Evolutionary conservation across 169 alveolate species (phyloP).

Genomic region (Plasmodium vivax): DNA sequence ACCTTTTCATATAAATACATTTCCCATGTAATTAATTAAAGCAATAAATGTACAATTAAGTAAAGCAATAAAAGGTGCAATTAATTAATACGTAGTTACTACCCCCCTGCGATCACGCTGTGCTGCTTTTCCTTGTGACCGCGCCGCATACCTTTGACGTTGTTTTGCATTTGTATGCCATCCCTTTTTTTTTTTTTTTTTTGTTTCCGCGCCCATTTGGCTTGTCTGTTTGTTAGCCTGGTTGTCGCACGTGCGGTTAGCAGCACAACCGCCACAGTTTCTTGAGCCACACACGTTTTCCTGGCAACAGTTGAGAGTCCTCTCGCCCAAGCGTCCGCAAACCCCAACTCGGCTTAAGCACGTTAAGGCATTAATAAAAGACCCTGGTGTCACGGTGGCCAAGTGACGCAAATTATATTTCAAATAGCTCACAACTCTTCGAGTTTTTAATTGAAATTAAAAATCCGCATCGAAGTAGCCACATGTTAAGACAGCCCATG

Average conservation of each 20-base stretch:
- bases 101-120: not conserved
- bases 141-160: not conserved
- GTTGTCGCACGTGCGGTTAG: not conserved
- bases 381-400: not conserved
- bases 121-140: not conserved
- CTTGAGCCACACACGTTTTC: not conserved
- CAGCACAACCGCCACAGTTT: not conserved
- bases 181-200: not conserved
- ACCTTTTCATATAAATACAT: not conserved
- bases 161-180: not conserved
- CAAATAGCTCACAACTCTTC: not conserved
- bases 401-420: not conserved
- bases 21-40: not conserved
- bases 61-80: not conserved
- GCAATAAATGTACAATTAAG: not conserved
- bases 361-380: not conserved
- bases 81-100: not conserved
- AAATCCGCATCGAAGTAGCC: not conserved
- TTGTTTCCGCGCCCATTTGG: not conserved
- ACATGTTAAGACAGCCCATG: not conserved
- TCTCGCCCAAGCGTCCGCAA: not conserved
- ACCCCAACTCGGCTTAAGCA: not conserved
- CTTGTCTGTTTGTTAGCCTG: not conserved
- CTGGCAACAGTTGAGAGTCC: not conserved
- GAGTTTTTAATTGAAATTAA: not conserved